Base-by-base conservation (phyloP, 108 stramenopile species). In the Pseudonitzschia delicatissima region DNA sequence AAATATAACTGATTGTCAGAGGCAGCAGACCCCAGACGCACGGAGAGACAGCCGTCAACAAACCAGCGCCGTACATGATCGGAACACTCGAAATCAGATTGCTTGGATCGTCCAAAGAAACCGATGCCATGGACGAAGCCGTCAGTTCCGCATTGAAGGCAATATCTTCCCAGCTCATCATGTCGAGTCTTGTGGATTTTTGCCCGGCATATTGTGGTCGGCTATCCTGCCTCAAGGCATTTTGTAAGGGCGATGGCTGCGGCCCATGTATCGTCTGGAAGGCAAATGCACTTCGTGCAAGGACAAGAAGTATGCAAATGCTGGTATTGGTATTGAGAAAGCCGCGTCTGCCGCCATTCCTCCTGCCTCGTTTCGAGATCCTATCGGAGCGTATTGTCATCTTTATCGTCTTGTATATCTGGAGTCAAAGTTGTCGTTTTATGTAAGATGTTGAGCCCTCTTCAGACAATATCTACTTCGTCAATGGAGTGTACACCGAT, bases 11-110 rank as follows among this genome's bases (percentile, higher is more conserved):
- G 35, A 89, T 74, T 17, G 91, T 92, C 26, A 92, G 72, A 1
- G 91, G 91, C 9, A 92, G 76, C 9, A 92, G 58, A 0, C 87
- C 91, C 78, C 88, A 76, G 1, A 88, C 88, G 62, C 91, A 92
- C 2, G 91, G 91, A 17, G 81, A 82, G 64, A 88, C 71, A 26
- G 79, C 76, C 5, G 91, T 88, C 57, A 83, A 53, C 17, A 91
- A 53, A 42, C 91, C 91, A 9, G 91, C 91, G 26, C 80, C 79
- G 72, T 92, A 92, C 60, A 92, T 82, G 37, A 87, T 62, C 8
- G 80, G 70, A 11, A 92, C 62, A 12, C 82, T 78, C 42, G 76
- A 47, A 39, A 80, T 33, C 33, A 73, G 37, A 45, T 71, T 76
- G 47, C 82, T 68, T 0, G 78, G 82, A 25, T 83, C 63, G 35